Base-by-base conservation (phyloP, 257 asterid genomes). In the Nicotiana tabacum region DNA sequence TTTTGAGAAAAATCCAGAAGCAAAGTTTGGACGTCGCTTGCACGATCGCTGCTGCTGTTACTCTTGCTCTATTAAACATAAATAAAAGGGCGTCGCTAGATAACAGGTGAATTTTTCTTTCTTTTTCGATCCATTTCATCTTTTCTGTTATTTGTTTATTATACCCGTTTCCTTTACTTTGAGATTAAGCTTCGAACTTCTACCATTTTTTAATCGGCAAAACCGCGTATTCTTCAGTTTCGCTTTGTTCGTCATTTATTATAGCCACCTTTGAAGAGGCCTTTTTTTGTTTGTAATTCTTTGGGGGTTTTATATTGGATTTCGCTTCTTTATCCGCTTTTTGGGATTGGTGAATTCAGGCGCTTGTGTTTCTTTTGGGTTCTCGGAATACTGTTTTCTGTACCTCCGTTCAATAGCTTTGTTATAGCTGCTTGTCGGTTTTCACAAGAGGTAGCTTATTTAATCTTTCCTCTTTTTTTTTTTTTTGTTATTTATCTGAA, bases 41-140 rank as follows among this genome's bases (percentile, higher is more conserved):
- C 91, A 90, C 93, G 96, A 89, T 85, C 93, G 81, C 88, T 85
- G 79, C 58, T 5, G 77, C 35, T 7, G 51, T 43, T 43, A 2
- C 51, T 43, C 51, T 39, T 39, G 48, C 17, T 39, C 29, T 43
- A 16, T 43, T 27, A 51, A 21, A 21, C 18, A 43, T 7, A 43
- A 39, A 39, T 7, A 10, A 43, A 43, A 43, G 10, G 51, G 51
- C 51, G 51, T 43, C 51, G 51, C 0, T 43, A 43, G 51, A 43
- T 43, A 43, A 1, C 35, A 43, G 66, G 72, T 33, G 35, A 69
- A 53, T 69, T 79, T 84, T 88, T 84, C 62, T 11, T 66, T 77
- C 48, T 32, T 78, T 72, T 66, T 82, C 43, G 46, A 56, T 64
- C 77, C 35, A 21, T 62, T 77, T 72, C 76, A 76, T 48, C 43